A percentile compares a stretch with the other conserved stretches of the same genome.
phyloP scores from a whole-genome alignment of 441 rosid genomes.

The Omphalea diandra region DNA sequence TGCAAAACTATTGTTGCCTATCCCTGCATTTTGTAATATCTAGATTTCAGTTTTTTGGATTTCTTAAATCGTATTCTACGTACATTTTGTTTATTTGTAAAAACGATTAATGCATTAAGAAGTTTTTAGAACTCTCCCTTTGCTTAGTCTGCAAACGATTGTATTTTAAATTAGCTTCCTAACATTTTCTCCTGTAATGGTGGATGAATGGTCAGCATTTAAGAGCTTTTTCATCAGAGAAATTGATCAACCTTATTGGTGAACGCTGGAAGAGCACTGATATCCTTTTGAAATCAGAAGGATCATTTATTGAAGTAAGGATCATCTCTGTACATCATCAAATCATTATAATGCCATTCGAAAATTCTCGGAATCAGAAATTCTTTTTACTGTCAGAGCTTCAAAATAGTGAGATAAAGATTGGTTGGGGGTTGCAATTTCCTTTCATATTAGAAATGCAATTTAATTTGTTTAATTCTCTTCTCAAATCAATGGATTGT shows the following conservation, averaged over 20 bases:
- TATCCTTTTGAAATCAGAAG: conserved; percentile 56
- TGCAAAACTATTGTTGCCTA: conserved; percentile 8
- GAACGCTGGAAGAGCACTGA: conserved; percentile 75
- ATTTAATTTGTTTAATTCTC: background rate
- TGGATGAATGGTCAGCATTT: conserved; percentile 99
- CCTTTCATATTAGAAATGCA: conserved; percentile 4
- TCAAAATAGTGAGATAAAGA: background rate
- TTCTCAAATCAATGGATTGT: background rate
- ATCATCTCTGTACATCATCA: conserved; percentile 10
- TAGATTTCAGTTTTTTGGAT: background rate
- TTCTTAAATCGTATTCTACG: background rate
- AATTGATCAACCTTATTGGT: conserved; percentile 65
- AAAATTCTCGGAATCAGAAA: background rate
- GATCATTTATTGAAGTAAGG: conserved; percentile 74
- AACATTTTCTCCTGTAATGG: conserved; percentile 38
- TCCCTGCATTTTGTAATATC: background rate
- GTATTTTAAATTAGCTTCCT: conserved; percentile 3
- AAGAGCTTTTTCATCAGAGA: conserved; percentile 61
- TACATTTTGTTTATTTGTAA: background rate
- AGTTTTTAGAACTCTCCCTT: background rate
- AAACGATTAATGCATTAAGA: background rate
- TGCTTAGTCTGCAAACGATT: conserved; percentile 6
- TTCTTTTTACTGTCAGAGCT: background rate
- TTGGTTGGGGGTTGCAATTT: background rate
- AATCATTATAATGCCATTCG: background rate